A percentile compares a stretch with the other conserved stretches of the same genome.
Evolutionary conservation across 2,329 filamentous ascomycete species (phyloP).

Genomic region (Claviceps quebecensis): DNA sequence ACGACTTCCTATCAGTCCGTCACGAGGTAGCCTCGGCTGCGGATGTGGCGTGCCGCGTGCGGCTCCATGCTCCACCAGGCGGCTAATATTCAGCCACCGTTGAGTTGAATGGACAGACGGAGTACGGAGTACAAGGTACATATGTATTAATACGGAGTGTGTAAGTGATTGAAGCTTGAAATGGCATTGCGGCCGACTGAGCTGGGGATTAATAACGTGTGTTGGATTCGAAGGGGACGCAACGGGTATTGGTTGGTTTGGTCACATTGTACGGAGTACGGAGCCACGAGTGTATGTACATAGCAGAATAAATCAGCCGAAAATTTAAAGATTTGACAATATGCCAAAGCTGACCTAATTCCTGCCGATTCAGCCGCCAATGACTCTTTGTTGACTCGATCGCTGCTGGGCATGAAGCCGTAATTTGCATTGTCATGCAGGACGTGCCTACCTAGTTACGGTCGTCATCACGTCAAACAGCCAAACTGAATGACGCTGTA

Average conservation of each 20-base stretch:
- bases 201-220: no score
- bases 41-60: background rate
- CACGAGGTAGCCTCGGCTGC: background rate
- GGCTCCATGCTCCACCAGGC: constrained; percentile 14
- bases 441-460: background rate
- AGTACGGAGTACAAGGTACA: background rate
- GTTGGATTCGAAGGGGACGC: no score
- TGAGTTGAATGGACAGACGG: background rate
- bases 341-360: background rate
- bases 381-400: background rate
- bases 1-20: no score
- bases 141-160: no score
- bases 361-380: background rate
- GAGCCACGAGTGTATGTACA: no score
- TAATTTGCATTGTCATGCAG: background rate
- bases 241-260: no score
- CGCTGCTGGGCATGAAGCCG: background rate
- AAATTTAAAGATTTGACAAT: background rate
- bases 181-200: no score
- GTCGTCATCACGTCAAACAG: background rate
- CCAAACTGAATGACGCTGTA: no score
- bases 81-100: background rate
- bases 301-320: background rate
- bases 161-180: no score
- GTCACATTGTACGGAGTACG: no score